These are phyloP conservation scores for Podosphaera aphanis DNA, from an alignment of 2,329 filamentous ascomycete genomes.

Conservation along the genomic window DNA sequence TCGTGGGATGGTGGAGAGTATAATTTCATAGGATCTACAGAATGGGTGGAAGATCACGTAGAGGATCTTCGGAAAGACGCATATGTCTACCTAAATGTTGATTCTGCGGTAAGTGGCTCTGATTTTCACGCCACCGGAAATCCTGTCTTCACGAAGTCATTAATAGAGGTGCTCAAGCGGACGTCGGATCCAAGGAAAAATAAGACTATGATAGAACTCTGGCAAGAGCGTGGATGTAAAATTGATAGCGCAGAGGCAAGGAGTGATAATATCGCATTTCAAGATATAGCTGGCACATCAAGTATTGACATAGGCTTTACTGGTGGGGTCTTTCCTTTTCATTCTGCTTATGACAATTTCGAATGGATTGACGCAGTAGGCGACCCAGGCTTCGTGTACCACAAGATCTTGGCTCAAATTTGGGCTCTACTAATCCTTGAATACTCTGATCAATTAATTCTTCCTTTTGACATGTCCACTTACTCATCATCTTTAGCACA, in stretches of 20 bases:
- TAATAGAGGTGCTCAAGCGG: conserved; percentile 50
- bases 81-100: conserved; percentile 79
- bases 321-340: conserved; percentile 42
- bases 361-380: conserved; percentile 62
- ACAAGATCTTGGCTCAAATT: conserved; percentile 55
- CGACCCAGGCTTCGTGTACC: conserved; percentile 66
- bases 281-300: conserved; percentile 71
- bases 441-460: conserved; percentile 53
- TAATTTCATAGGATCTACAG: conserved; percentile 81
- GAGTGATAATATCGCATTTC: conserved; percentile 76
- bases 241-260: conserved; percentile 49
- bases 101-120: conserved; percentile 52
- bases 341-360: conserved; percentile 76
- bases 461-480: conserved; percentile 57
- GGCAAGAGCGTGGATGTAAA: conserved; percentile 38
- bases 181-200: conserved; percentile 51
- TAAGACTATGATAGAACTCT: conserved; percentile 47
- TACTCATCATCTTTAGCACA: conserved; percentile 43
- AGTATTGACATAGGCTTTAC: conserved; percentile 64
- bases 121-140: conserved; percentile 60
- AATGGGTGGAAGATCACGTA: conserved; percentile 73
- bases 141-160: conserved; percentile 50
- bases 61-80: conserved; percentile 49
- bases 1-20: conserved; percentile 92
- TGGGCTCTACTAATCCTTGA: conserved; percentile 68